These are phyloP conservation scores for Sphaerulina musiva DNA, from an alignment of 2,329 filamentous ascomycete species.

Conservation along the genomic window DNA sequence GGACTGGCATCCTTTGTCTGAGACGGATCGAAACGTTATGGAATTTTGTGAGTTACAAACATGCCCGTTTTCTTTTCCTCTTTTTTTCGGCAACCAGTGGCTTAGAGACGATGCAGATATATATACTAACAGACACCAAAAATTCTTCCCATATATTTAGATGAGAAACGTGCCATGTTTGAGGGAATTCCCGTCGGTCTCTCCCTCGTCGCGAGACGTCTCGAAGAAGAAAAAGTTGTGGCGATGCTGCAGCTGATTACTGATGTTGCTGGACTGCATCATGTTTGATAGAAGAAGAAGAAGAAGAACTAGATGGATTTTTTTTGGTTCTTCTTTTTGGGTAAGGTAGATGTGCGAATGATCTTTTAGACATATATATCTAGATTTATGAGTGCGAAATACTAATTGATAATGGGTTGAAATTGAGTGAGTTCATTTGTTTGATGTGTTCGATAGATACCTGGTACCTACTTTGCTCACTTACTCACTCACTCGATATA, in stretches of 20 bases:
- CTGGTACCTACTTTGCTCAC: too few relatives aligned
- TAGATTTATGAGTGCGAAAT: too few relatives aligned
- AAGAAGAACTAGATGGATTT: too few relatives aligned
- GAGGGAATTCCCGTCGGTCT: conserved; percentile 38
- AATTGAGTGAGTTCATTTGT: too few relatives aligned
- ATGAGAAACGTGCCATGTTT: background rate
- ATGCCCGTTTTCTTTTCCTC: background rate
- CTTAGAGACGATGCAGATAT: too few relatives aligned
- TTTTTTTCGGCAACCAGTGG: too few relatives aligned
- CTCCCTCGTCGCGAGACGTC: conserved; percentile 49
- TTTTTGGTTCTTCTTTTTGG: too few relatives aligned
- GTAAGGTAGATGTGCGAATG: background rate
- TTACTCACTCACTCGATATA: too few relatives aligned
- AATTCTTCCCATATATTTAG: background rate
- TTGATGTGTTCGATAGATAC: too few relatives aligned
- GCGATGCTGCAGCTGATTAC: conserved; percentile 35
- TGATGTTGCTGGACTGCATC: conserved; percentile 8
- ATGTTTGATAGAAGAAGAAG: background rate
- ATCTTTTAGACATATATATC: background rate
- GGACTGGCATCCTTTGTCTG: conserved; percentile 9
- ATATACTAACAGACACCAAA: background rate
- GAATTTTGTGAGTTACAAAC: conserved; percentile 10
- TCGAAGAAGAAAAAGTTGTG: conserved; percentile 51
- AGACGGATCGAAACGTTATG: conserved; percentile 11
- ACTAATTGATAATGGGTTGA: too few relatives aligned